A percentile compares a stretch with the other conserved stretches of the same genome.
phyloP scores from a whole-genome alignment of 345 rosid genomes.

The Lepidium africanum region DNA sequence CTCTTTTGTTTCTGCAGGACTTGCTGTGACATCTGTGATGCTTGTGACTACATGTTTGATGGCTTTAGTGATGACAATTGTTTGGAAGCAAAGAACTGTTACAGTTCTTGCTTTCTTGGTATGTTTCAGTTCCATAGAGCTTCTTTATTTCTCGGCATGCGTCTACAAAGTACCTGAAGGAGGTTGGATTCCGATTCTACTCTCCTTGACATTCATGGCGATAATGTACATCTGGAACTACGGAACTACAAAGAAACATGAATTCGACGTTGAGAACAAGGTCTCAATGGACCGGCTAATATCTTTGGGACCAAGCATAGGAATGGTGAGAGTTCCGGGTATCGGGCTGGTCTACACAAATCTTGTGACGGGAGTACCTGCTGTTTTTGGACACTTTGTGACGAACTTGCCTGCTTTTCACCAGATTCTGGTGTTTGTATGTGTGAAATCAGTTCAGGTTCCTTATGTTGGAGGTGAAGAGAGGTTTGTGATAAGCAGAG shows the following conservation, averaged over 20 bases:
- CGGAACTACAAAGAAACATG: slow-evolving; percentile 66
- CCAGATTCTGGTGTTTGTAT: slow-evolving; percentile 68
- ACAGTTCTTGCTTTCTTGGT: slow-evolving; percentile 41
- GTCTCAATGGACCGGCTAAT: slow-evolving; percentile 60
- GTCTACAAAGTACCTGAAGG: slow-evolving; percentile 60
- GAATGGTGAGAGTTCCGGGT: slow-evolving; percentile 81
- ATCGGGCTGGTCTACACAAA: slow-evolving; percentile 71
- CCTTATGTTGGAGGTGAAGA: slow-evolving; percentile 57
- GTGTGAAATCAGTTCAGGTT: slow-evolving; percentile 72
- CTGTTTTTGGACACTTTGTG: slow-evolving; percentile 78
- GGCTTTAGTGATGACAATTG: slow-evolving; percentile 53
- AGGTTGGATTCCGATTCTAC: slow-evolving; percentile 73
- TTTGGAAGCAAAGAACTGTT: slow-evolving; percentile 51
- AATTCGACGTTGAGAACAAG: slow-evolving; percentile 74
- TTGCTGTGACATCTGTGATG: slow-evolving; percentile 74
- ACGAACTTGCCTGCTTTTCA: slow-evolving; percentile 80
- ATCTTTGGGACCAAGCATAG: slow-evolving; percentile 67
- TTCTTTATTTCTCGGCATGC: slow-evolving; percentile 62
- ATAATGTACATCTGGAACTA: slow-evolving; percentile 83
- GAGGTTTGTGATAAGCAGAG: slow-evolving; percentile 56
- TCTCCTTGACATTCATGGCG: slow-evolving; percentile 49
- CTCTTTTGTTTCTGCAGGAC: slow-evolving; percentile 39
- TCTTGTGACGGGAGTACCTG: slow-evolving; percentile 68
- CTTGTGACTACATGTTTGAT: slow-evolving; percentile 76
- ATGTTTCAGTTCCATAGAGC: slow-evolving; percentile 58